Base-by-base conservation (phyloP, 257 asterid species). In the Solanum virginianum region DNA sequence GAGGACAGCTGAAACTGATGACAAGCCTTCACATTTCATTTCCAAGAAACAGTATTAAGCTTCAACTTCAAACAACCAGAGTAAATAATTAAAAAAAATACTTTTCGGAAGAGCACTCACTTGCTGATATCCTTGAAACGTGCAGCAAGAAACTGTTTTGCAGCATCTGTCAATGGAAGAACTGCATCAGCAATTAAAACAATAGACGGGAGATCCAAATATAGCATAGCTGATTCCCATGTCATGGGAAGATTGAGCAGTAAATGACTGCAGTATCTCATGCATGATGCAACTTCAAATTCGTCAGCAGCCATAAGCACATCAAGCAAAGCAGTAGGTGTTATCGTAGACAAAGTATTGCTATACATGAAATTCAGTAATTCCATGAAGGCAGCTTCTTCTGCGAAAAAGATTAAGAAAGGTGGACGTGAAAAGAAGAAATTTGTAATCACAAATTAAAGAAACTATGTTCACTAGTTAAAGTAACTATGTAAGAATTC, bases 221-320 rank as follows among this genome's bases (percentile, higher is more conserved):
- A 69, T 16, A 53, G 29, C 66, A 69, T 53, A 47, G 86, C 86
- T 32, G 70, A 66, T 83, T 83, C 86, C 69, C 86, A 83, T 18
- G 86, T 83, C 86, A 83, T 83, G 81, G 81, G 86, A 66, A 51
- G 69, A 83, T 83, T 74, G 36, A 32, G 70, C 69, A 83, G 41
- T 69, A 83, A 69, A 32, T 56, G 49, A 81, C 86, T 83, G 69
- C 86, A 68, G 86, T 83, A 36, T 69, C 81, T 83, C 81, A 83
- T 69, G 81, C 86, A 83, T 53, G 86, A 83, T 83, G 86, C 81
- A 54, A 83, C 86, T 70, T 83, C 86, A 69, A 83, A 83, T 53
- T 83, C 69, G 51, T 83, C 81, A 69, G 86, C 86, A 83, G 86
- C 81, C 81, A 53, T 53, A 39, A 83, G 81, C 86, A 83, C 81